These are phyloP conservation scores for Ballota nigra DNA, from an alignment of 257 asterid species.

Conservation along the genomic window DNA sequence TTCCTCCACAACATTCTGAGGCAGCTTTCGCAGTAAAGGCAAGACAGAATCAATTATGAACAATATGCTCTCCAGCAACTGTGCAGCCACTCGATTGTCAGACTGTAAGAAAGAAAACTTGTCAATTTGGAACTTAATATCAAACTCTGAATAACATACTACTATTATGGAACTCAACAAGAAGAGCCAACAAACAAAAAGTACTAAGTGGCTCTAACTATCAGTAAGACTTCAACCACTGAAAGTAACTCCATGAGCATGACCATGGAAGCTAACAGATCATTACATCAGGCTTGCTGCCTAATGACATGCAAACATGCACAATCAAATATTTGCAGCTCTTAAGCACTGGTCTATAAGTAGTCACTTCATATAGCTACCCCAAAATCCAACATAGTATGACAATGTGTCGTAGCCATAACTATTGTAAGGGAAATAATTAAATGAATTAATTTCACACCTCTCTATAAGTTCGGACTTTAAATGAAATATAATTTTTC, in stretches of 20 bases:
- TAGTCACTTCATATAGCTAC: neutral
- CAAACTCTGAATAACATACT: slow-evolving; percentile 11
- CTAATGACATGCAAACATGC: slow-evolving; percentile 4
- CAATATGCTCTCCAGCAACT: slow-evolving; percentile 89
- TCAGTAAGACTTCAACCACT: neutral
- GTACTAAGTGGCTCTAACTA: slow-evolving; percentile 15
- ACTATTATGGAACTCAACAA: slow-evolving; percentile 19
- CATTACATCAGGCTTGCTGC: neutral
- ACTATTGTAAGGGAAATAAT: too few relatives aligned
- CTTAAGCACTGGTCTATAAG: slow-evolving; percentile 4
- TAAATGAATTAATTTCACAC: too few relatives aligned
- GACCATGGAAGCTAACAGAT: neutral
- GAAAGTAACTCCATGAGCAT: slow-evolving; percentile 4
- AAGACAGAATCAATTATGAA: slow-evolving; percentile 85
- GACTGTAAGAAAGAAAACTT: slow-evolving; percentile 50
- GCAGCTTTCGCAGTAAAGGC: slow-evolving; percentile 89
- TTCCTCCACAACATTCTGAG: slow-evolving; percentile 72
- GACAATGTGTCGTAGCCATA: neutral
- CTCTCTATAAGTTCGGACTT: too few relatives aligned
- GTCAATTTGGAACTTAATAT: slow-evolving; percentile 11
- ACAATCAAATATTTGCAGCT: slow-evolving; percentile 8
- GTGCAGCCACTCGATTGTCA: slow-evolving; percentile 83
- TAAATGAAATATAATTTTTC: too few relatives aligned
- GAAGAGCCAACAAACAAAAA: slow-evolving; percentile 16
- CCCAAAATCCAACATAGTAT: slow-evolving; percentile 2